Conservation (phyloP, 768 basidiomycete species). For the Suillus luteus region DNA sequence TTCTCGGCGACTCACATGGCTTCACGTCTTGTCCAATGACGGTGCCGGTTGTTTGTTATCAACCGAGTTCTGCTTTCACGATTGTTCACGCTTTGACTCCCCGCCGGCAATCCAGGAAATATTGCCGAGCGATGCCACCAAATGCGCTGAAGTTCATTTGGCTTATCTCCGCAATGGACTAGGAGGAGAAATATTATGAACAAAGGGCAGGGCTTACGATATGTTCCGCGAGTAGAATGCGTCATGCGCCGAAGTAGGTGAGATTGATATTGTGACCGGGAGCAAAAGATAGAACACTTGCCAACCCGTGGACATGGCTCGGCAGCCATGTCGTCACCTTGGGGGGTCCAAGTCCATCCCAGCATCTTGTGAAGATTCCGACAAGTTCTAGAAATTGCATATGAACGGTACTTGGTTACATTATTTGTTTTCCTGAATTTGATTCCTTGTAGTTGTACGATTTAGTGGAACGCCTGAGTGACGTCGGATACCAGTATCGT, state of each 20-base stretch:
- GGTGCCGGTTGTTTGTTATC: slow-evolving; percentile 1
- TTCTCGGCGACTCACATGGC: slow-evolving; percentile 8
- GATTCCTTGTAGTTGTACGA: not conserved
- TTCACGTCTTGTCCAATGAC: not conserved
- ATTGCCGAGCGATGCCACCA: slow-evolving; percentile 12
- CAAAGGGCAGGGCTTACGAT: slow-evolving; percentile 25
- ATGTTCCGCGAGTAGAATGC: slow-evolving; percentile 3
- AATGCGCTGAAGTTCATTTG: slow-evolving; percentile 15
- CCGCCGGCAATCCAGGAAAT: slow-evolving; percentile 17
- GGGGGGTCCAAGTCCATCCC: too few species aligned
- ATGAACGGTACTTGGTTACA: not conserved
- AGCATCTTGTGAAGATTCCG: too few species aligned
- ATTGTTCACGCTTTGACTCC: slow-evolving; percentile 2
- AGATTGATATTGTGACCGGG: slow-evolving; percentile 13
- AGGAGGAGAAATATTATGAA: slow-evolving; percentile 6
- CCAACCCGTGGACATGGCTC: not conserved
- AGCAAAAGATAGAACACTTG: slow-evolving; percentile 7
- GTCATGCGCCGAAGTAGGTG: slow-evolving; percentile 11
- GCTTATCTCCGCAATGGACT: slow-evolving; percentile 29
- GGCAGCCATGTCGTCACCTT: slow-evolving; percentile 8
- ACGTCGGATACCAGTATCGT: slow-evolving; percentile 4
- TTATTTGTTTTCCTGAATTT: not conserved
- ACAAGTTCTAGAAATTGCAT: not conserved
- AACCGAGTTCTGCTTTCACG: slow-evolving; percentile 2
- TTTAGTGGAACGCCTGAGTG: not conserved